These are phyloP conservation scores for Tolypocladium guangdongense DNA, from an alignment of 2,329 filamentous ascomycete species.

Conservation along the genomic window DNA sequence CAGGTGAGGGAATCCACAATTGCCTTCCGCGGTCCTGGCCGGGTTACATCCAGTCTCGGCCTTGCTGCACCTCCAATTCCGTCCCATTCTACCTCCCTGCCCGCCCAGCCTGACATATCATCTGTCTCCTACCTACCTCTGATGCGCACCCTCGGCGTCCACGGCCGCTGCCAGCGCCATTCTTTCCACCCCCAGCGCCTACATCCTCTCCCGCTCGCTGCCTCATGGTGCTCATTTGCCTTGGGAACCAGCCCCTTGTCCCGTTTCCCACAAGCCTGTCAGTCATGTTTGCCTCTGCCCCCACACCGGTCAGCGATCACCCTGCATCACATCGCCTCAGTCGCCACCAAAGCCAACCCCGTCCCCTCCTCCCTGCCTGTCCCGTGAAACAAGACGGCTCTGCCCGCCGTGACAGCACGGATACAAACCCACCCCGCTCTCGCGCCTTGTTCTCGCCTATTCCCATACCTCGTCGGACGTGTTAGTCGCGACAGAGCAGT, in stretches of 20 bases:
- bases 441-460: not conserved
- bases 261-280: not conserved
- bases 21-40: not conserved
- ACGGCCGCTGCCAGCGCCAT: not conserved
- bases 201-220: not conserved
- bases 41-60: not conserved
- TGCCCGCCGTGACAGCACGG: not conserved
- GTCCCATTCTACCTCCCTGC: no score
- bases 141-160: no score
- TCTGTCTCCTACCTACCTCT: not conserved
- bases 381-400: not conserved
- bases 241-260: not conserved
- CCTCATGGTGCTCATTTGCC: not conserved
- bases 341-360: not conserved
- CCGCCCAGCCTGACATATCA: not conserved
- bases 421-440: not conserved
- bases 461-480: not conserved
- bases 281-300: not conserved
- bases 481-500: not conserved
- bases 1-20: slow-evolving; percentile 1
- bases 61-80: not conserved
- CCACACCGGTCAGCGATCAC: slow-evolving; percentile 5
- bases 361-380: not conserved
- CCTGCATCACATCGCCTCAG: not conserved
- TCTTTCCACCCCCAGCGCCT: not conserved